Conservation (phyloP, 352 stramenopile genomes). For the Globisporangium abappressorium region DNA sequence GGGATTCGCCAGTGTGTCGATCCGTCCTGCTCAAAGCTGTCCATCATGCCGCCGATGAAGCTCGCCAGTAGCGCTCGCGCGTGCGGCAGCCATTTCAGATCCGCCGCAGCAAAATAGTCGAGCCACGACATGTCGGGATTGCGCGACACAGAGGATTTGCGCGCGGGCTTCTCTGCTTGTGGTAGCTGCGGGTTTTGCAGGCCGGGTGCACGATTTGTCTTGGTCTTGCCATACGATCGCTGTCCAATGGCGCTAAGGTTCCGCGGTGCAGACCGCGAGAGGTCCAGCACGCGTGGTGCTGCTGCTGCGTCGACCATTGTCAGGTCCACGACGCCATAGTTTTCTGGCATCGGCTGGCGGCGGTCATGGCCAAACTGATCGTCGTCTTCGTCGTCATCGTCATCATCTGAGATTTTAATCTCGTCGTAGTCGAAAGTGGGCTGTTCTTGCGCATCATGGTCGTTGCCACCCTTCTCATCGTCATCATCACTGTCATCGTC, state of each 20-base stretch:
- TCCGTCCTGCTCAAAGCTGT: slow-evolving; percentile 37
- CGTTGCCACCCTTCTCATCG: not conserved
- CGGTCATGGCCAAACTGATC: not conserved
- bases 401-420: slow-evolving; percentile 22
- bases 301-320: not conserved
- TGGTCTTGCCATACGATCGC: not conserved
- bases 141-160: slow-evolving; percentile 4
- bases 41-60: slow-evolving; percentile 37
- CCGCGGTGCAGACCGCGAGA: not conserved
- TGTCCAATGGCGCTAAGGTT: not conserved
- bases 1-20: slow-evolving; percentile 19
- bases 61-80: slow-evolving; percentile 24
- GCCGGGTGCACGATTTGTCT: not conserved
- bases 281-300: not conserved
- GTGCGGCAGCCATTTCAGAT: slow-evolving; percentile 44
- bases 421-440: slow-evolving; percentile 10
- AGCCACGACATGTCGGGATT: slow-evolving; percentile 39
- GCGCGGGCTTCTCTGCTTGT: not conserved
- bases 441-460: slow-evolving; percentile 8
- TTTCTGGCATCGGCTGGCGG: not conserved
- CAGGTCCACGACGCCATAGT: slow-evolving; percentile 1
- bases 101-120: slow-evolving; percentile 19
- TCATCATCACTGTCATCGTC: slow-evolving; percentile 17
- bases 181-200: not conserved
- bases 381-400: slow-evolving; percentile 2